Base-by-base conservation (phyloP, 352 stramenopile genomes). In the Phytophthora tentaculata region DNA sequence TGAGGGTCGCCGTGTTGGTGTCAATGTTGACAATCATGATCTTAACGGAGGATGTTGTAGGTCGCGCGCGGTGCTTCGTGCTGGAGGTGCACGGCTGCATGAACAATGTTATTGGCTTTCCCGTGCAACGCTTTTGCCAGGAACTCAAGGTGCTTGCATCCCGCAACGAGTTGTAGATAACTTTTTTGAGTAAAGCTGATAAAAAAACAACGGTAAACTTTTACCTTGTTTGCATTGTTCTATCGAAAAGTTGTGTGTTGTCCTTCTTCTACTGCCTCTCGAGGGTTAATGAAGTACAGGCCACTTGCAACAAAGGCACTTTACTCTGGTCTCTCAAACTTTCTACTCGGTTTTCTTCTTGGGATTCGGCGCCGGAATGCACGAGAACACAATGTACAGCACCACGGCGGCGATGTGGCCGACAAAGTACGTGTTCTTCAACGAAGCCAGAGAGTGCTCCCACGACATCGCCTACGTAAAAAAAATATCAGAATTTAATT, bases 101-200 rank as follows among this genome's bases (percentile, higher is more conserved):
- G 69, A 97, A 97, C 79, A 98, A 97, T 65, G 91, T 97, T 35
- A 96, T 96, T 64, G 89, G 90, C 45, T 96, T 97, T 53, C 90
- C 89, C 0, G 82, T 97, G 52, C 80, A 96, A 66, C 81, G 84
- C 26, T 92, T 95, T 56, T 84, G 75, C 63, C 64, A 69, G n/a
- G 86, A 95, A 55, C 56, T 93, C 26, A 81, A 81, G 17, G 23
- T 29, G 8, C 67, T 92, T 0, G 80, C 65, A n/a, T 61, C 64
- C 6, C 56, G 55, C 12, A 65, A 76, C 39, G 69, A 86, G 37
- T 70, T 92, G n/a, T 90, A 77, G 39, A 56, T 32, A 32, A 32
- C 28, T 32, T 8, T 8, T 32, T 32, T 32, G 28, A 8, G n/a
- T 37, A 50, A 57, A 52, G 3, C n/a, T 44, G 22, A 35, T 12